Conservation (phyloP, 441 rosid genomes). For the Biscutella laevigata region DNA sequence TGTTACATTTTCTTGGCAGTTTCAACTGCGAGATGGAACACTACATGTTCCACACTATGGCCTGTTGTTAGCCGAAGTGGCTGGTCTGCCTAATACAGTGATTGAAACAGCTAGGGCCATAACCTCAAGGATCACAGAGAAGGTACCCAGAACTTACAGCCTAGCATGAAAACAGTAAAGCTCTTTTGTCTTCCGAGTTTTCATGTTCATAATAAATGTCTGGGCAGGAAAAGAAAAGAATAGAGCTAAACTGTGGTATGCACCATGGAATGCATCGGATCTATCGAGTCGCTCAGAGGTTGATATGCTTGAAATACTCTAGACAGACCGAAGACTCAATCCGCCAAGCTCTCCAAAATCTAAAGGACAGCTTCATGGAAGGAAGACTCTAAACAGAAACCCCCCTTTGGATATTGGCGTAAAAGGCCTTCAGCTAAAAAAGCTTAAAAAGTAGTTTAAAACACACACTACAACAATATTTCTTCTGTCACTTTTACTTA, state of each 20-base stretch:
- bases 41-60: constrained; percentile 78
- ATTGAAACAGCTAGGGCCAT: constrained; percentile 70
- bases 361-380: constrained; percentile 43
- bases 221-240: constrained; percentile 52
- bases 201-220: background rate
- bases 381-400: constrained; percentile 30
- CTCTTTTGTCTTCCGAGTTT: background rate
- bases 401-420: too few relatives aligned
- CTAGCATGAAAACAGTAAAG: background rate
- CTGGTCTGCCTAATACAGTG: constrained; percentile 84
- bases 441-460: too few relatives aligned
- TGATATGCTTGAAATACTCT: constrained; percentile 68
- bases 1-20: constrained; percentile 31
- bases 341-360: constrained; percentile 60
- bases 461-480: too few relatives aligned
- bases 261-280: constrained; percentile 38
- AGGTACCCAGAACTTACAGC: constrained; percentile 28
- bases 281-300: constrained; percentile 54
- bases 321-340: constrained; percentile 55
- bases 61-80: constrained; percentile 75
- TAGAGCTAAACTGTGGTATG: constrained; percentile 53
- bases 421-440: too few relatives aligned
- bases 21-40: constrained; percentile 76
- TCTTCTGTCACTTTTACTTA: too few relatives aligned
- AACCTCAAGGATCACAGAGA: constrained; percentile 54